These are phyloP conservation scores for Penicillium sp. DNA, from an alignment of 2,329 filamentous ascomycete genomes.

Conservation along the genomic window DNA sequence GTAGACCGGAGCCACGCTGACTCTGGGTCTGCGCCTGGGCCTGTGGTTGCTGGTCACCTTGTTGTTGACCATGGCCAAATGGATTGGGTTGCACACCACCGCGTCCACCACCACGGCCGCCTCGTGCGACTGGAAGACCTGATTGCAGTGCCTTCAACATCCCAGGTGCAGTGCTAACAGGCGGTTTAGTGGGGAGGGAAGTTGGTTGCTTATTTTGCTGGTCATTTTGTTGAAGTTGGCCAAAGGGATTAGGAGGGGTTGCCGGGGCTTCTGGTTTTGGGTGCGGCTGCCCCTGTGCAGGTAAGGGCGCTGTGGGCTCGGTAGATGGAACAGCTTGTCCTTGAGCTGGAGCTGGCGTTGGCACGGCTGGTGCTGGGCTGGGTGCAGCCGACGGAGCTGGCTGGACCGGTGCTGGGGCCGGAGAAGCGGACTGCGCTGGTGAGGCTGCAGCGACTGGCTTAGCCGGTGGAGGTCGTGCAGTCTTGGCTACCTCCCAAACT, in stretches of 20 bases:
- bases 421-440: slow-evolving; percentile 20
- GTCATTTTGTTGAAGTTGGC: slow-evolving; percentile 26
- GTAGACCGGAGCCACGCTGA: slow-evolving; percentile 39
- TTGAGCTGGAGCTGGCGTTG: slow-evolving; percentile 11
- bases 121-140: slow-evolving; percentile 45
- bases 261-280: neutral
- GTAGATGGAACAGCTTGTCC: neutral
- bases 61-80: slow-evolving; percentile 29
- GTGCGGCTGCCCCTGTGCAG: too few species aligned
- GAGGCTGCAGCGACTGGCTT: slow-evolving; percentile 28
- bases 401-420: slow-evolving; percentile 17
- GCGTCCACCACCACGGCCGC: slow-evolving; percentile 42
- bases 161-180: slow-evolving; percentile 39
- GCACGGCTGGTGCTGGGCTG: slow-evolving; percentile 2
- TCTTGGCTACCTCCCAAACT: slow-evolving; percentile 80
- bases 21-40: slow-evolving; percentile 20
- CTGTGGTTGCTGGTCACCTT: slow-evolving; percentile 31
- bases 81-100: slow-evolving; percentile 35
- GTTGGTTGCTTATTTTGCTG: slow-evolving; percentile 23
- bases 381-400: slow-evolving; percentile 11
- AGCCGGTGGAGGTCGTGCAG: slow-evolving; percentile 53
- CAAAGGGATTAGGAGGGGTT: slow-evolving; percentile 25
- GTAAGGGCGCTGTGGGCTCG: too few species aligned
- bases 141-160: slow-evolving; percentile 46
- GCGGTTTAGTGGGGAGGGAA: slow-evolving; percentile 34